Base-by-base conservation (phyloP, 2,329 filamentous ascomycete species). In the Calonectria hawksworthii region DNA sequence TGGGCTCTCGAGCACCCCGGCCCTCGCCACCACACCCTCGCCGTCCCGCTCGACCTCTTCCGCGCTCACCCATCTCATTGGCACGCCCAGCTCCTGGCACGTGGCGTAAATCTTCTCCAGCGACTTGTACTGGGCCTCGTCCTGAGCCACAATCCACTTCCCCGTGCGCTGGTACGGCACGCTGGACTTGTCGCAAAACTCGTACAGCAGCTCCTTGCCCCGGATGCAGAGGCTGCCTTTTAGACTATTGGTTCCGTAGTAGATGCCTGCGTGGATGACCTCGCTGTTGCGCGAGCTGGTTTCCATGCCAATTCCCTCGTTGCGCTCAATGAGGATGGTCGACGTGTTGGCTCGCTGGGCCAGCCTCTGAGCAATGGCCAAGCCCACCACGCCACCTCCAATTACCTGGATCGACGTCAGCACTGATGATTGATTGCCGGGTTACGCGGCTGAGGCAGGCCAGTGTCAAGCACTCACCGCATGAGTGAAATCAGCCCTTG, bases 81-180 rank as follows among this genome's bases (percentile, higher is more conserved):
- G 95, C 0, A 98, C 93, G 79, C 80, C 83, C 21, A 86, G 80
- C 1, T 80, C 80, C 0, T 81, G 74, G 76, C 87, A 90, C 59
- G 89, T 86, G 10, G 82, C 82, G 75, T 90, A 86, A 26, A 94
- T 84, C 26, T 82, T 84, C 78, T 93, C 85, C 2, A 90, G 91
- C 51, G 91, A 91, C 21, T 87, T 89, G 83, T 91, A 89, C 86
- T 99, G 95, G 59, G 86, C 86, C 1, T 89, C 88, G 68, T 92
- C 94, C 87, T 99, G 97, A 0, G 96, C 96, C 1, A 99, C 94
- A 80, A 99, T 94, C 96, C 96, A 98, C 87, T 98, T 99, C 73
- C 96, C 96, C 26, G 92, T 94, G 82, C 93, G 93, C 67, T 89
- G 89, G 85, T 97, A 91, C 0, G 92, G 91, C 64, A 99, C 94